A percentile compares a stretch with the other conserved stretches of the same genome.
These are phyloP conservation scores for Ophiocordyceps robertsii DNA, from an alignment of 2,329 filamentous ascomycete genomes.

Conservation along the genomic window DNA sequence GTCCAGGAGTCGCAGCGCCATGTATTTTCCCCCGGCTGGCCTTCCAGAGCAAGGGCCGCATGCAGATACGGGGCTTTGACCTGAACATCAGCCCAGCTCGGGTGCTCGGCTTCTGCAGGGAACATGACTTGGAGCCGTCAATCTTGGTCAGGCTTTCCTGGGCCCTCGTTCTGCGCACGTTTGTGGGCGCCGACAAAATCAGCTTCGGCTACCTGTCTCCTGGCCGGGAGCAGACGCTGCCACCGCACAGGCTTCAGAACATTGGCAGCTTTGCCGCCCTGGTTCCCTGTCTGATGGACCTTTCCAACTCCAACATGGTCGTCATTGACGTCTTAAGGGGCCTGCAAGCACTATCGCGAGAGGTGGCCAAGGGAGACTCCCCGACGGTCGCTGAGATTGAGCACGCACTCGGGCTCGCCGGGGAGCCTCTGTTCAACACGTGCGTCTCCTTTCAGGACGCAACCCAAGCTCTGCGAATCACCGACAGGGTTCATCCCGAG, in stretches of 20 bases:
- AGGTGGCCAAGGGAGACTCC: constrained; percentile 22
- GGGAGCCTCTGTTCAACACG: constrained; percentile 34
- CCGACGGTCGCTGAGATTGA: constrained; percentile 32
- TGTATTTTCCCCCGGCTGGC: neutral
- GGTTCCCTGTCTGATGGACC: constrained; percentile 18
- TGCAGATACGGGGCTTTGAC: neutral
- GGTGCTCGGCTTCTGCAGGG: neutral
- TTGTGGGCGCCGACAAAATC: neutral
- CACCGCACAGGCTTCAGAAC: constrained; percentile 11
- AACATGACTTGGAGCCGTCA: neutral
- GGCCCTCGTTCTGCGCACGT: neutral
- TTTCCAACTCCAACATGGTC: constrained; percentile 10
- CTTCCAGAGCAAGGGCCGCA: neutral
- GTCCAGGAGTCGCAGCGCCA: neutral
- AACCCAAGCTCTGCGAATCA: constrained; percentile 1
- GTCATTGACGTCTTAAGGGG: constrained; percentile 17
- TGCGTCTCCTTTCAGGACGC: constrained; percentile 34
- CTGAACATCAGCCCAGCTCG: neutral
- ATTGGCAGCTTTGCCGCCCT: constrained; percentile 33
- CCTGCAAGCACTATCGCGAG: constrained; percentile 15
- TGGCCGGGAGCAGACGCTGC: neutral
- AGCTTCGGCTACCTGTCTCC: neutral
- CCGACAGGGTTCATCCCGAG: neutral
- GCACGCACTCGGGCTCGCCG: constrained; percentile 28
- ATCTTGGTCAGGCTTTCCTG: neutral